Evolutionary conservation across 345 rosid species (phyloP).

Genomic region (Rhodamnia rubescens): DNA sequence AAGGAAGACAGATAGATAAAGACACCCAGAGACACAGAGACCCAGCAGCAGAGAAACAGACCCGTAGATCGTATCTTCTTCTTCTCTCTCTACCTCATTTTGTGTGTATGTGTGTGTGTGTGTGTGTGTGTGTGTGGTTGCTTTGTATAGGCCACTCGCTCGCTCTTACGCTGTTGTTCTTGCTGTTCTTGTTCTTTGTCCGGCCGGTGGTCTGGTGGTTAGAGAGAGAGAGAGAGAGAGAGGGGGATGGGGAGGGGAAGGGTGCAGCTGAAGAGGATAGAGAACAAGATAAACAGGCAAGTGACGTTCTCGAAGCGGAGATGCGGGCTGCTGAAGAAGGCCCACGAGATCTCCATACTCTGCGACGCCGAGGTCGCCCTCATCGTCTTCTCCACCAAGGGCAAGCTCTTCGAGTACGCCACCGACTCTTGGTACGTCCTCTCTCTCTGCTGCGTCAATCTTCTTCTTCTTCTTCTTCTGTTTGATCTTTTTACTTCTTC

Average conservation of each 20-base stretch:
- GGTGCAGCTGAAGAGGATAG: constrained; percentile 56
- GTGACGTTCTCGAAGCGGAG: constrained; percentile 55
- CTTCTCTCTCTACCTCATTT: background rate
- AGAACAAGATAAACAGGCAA: constrained; percentile 59
- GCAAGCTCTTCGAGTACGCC: constrained; percentile 48
- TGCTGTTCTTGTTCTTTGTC: background rate
- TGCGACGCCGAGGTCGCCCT: constrained; percentile 58
- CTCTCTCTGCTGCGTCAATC: background rate
- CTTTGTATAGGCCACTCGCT: background rate
- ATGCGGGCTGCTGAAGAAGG: constrained; percentile 49
- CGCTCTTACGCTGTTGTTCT: background rate
- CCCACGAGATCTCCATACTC: constrained; percentile 59
- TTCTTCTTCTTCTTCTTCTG: background rate
- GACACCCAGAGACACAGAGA: background rate
- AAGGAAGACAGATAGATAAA: background rate
- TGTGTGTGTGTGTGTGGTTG: background rate
- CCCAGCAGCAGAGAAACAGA: too few species aligned
- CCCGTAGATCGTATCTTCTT: background rate
- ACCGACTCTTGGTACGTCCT: constrained; percentile 31
- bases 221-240: background rate
- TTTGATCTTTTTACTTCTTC: background rate
- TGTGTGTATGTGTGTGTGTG: background rate
- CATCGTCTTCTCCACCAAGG: constrained; percentile 52
- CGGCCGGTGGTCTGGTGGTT: background rate
- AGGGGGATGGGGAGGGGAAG: constrained; percentile 14